These are phyloP conservation scores for Aspergillus cristatus DNA, from an alignment of 495 filamentous ascomycete species.

Conservation along the genomic window DNA sequence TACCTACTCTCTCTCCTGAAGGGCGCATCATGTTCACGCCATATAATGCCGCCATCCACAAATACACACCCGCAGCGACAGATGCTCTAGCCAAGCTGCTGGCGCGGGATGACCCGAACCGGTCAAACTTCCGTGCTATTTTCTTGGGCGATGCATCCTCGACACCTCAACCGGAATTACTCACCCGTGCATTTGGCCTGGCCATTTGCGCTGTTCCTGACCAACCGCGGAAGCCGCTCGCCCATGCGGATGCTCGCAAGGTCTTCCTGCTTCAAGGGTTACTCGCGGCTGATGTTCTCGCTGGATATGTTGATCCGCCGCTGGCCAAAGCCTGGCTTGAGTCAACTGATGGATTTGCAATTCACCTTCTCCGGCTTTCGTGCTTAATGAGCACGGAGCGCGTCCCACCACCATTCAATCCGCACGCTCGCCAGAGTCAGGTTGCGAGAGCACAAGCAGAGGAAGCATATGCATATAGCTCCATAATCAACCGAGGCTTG, in stretches of 20 bases:
- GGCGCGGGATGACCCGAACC: slow-evolving; percentile 87
- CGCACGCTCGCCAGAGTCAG: slow-evolving; percentile 24
- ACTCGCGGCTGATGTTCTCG: slow-evolving; percentile 81
- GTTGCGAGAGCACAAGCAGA: slow-evolving; percentile 27
- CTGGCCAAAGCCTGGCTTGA: slow-evolving; percentile 77
- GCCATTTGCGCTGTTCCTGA: slow-evolving; percentile 80
- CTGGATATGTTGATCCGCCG: slow-evolving; percentile 58
- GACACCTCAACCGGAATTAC: slow-evolving; percentile 62
- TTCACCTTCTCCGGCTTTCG: slow-evolving; percentile 64
- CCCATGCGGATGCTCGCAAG: slow-evolving; percentile 70
- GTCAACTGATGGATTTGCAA: slow-evolving; percentile 76
- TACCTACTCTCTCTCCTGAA: slow-evolving; percentile 29
- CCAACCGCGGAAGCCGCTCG: slow-evolving; percentile 39
- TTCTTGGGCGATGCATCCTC: slow-evolving; percentile 60
- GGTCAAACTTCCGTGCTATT: slow-evolving; percentile 69
- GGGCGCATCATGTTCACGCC: slow-evolving; percentile 64
- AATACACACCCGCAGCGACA: slow-evolving; percentile 80
- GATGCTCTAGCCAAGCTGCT: slow-evolving; percentile 88
- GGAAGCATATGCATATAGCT: slow-evolving; percentile 37
- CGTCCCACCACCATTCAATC: slow-evolving; percentile 20
- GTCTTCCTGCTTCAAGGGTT: slow-evolving; percentile 85
- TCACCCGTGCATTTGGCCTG: slow-evolving; percentile 82
- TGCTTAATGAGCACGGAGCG: slow-evolving; percentile 57
- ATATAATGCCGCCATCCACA: slow-evolving; percentile 72
- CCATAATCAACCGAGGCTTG: slow-evolving; percentile 61